Evolutionary conservation across 1,284 basidiomycete genomes (phyloP).

Genomic region (Irpex rosettiformis): DNA sequence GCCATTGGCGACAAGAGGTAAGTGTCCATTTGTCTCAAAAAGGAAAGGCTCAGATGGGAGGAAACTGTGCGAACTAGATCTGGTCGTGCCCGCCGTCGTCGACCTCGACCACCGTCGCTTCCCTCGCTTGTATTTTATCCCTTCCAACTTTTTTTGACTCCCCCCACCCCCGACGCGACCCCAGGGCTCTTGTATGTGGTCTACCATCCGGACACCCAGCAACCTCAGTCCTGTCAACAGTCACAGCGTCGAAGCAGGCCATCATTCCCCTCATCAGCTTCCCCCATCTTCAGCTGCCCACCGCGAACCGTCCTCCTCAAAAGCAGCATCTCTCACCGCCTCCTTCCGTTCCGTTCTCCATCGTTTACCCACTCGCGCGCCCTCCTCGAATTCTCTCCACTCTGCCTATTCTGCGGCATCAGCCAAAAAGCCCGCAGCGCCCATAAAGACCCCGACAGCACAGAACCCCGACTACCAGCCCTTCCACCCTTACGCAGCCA

Average conservation of each 20-base stretch:
- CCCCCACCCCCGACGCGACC: not conserved
- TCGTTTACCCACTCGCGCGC: constrained; percentile 28
- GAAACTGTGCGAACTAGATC: not conserved
- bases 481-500: constrained; percentile 47
- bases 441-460: constrained; percentile 14
- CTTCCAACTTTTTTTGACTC: constrained; percentile 6
- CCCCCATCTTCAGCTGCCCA: constrained; percentile 34
- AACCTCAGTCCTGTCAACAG: constrained; percentile 18
- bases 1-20: not conserved
- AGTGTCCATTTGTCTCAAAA: not conserved
- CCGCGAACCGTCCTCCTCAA: constrained; percentile 16
- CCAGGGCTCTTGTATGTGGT: constrained; percentile 25
- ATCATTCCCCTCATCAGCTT: constrained; percentile 34
- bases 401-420: constrained; percentile 34
- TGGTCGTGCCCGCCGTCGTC: not conserved
- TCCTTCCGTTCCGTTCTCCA: constrained; percentile 38
- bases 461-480: constrained; percentile 17
- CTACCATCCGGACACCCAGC: constrained; percentile 24
- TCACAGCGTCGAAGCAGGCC: constrained; percentile 22
- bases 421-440: constrained; percentile 20
- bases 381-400: constrained; percentile 34
- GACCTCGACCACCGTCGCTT: constrained; percentile 1
- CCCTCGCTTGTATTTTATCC: constrained; percentile 11
- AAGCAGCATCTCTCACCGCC: constrained; percentile 26
- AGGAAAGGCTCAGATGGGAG: not conserved